Evolutionary conservation across 208 protist species (phyloP), one percentile per base, ranked within the genome.

Genomic region (Trypanosoma lewisi): DNA sequence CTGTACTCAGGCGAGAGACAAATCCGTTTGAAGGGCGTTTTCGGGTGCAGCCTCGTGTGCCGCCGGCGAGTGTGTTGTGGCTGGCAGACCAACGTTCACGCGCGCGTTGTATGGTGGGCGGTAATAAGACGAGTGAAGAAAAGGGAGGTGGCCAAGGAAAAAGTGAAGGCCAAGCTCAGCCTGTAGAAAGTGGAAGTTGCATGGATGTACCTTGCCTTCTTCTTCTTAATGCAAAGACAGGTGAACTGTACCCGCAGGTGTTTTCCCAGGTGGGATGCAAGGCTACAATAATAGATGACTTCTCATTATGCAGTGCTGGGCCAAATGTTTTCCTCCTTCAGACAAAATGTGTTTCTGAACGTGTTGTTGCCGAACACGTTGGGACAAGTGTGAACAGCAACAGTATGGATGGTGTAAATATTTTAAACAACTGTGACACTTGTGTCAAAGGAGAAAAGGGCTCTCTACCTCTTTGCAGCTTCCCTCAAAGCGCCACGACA

Each of bases 191-290:
- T n/a, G 85, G 80, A 28, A 55, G 63, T 23, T 71, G 73, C 30
- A 69, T 65, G 19, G 63, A 87, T 36, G 50, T 89, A 16, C 75
- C 79, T 1, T 67, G 72, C 33, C 31, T 89, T 53, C 52, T 92
- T 45, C 66, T 92, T 14, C 70, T 92, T 4, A 77, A 83, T 62
- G 39, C 54, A 3, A 65, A 74, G 17, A 79, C 80, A 48, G 85
- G 85, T 0, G 75, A 87, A 54, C 58, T 92, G 31, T 85, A 92
- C 68, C 49, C 69, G 31, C 85, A 89, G 67, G 80, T 85, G 16
- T 87, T 83, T 67, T 79, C 70, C 37, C 75, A 70, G 0, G 41
- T 49, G 25, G 78, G 73, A 14, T 74, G 66, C 44, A 67, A 50
- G 7, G 62, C 75, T 19, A 73, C 73, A 11, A 72, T 79, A 23